Evolutionary conservation across 1,284 basidiomycete genomes (phyloP), one percentile per base, ranked within the genome.

Genomic region (Marasmius oreades): DNA sequence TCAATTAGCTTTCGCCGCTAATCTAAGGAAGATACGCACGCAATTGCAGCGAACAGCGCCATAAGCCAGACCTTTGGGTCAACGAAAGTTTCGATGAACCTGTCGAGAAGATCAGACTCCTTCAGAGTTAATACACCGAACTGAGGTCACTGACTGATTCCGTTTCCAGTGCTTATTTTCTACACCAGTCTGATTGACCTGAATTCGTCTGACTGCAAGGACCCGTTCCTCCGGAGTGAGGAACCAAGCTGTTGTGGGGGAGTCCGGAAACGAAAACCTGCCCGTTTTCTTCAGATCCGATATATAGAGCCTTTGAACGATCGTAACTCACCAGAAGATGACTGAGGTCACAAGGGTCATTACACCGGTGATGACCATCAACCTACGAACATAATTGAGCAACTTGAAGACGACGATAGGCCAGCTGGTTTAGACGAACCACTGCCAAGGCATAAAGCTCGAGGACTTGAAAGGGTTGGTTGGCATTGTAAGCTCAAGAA

Each of bases 151-250:
- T 61, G 57, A 88, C 84, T 92, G 90, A 43, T 89, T 84, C 54
- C 68, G 76, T 72, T 92, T 92, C 82, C 88, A 92, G 46, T 75
- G 76, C 66, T 92, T 90, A 69, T 89, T 90, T 70, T 91, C 88
- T 11, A 89, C 75, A 58, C 88, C 89, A 11, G 86, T 73, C 69
- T 90, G 88, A 66, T 90, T 90, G 51, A 70, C 71, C 65, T 76
- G 78, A 62, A 92, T 85, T 28, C 90, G 81, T 61, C 80, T 76
- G 3, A 91, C 77, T 18, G 86, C 89, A 55, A 81, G 76, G 7
- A 77, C 71, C 4, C 86, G 82, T 66, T 92, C 90, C 60, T 86
- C 78, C 2, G 73, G 71, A 2, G 86, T 86, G 31, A 92, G 69
- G 71, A 90, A 92, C 72, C 78, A 80, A 0, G 89, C 88, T 11